Base-by-base conservation (phyloP, 2,329 filamentous ascomycete genomes). In the Ceratocystis ficicola region DNA sequence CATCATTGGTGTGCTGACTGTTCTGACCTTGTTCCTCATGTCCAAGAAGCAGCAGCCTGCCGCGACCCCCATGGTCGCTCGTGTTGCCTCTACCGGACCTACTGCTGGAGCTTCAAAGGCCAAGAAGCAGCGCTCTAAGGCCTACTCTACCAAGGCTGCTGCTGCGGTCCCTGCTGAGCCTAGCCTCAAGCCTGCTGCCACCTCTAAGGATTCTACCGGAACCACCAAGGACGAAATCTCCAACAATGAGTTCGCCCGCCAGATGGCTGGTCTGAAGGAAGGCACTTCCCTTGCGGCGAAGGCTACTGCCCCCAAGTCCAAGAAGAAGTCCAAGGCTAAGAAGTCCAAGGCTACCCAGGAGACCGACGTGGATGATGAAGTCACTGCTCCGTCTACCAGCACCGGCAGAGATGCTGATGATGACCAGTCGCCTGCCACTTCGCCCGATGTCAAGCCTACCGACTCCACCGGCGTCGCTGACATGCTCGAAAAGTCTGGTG, bases 341-440 rank as follows among this genome's bases (percentile, higher is more conserved):
- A 85, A 88, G 73, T 84, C 80, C 68, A 83, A 79, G 67, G 85
- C 79, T 71, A 81, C 81, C 72, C 78, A 81, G 74, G 77, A 78
- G 66, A 75, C 77, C 46, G 74, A 76, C 55, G 74, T 75, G 44
- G 72, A 74, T 22, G 76, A 79, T 66, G 75, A 78, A 68, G 74
- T 72, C 70, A 79, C 80, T 69, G 79, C 80, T 41, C 80, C 83
- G 5, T 88, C 88, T 0, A 92, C 89, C 3, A 86, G 85, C 64
- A 83, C 84, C 57, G 88, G 84, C 64, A 87, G 81, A 36, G 89
- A 93, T 73, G 89, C 86, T 15, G 90, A 94, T 71, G 89, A 95
- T 72, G 90, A 95, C 71, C 78, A 87, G 71, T 91, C 90, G 2
- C 80, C 87, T 6, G 80, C 81, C 67, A 79, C 80, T 57, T 92